Conservation (phyloP, 1,284 basidiomycete genomes). For the Peniophora sp. region DNA sequence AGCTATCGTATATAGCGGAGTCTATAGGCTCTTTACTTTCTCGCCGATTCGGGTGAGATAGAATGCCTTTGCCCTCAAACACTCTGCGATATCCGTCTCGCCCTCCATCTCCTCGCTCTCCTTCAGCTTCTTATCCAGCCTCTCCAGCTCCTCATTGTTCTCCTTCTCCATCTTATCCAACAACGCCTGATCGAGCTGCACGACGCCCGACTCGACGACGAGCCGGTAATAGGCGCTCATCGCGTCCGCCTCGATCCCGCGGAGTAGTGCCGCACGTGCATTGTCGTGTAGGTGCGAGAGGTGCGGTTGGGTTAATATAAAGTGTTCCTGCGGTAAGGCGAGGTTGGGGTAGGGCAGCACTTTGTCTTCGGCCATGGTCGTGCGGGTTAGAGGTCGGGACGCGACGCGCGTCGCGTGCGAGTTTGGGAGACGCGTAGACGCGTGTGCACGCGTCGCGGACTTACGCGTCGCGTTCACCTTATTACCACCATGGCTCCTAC, state of each 20-base stretch:
- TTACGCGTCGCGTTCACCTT: background rate
- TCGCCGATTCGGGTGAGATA: slow-evolving; percentile 90
- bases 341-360: slow-evolving; percentile 85
- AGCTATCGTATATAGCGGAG: background rate
- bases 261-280: slow-evolving; percentile 60
- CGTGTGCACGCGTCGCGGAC: background rate
- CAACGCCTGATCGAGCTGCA: slow-evolving; percentile 50
- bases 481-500: slow-evolving; percentile 20
- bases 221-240: slow-evolving; percentile 79
- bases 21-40: slow-evolving; percentile 46
- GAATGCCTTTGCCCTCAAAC: slow-evolving; percentile 78
- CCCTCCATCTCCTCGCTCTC: slow-evolving; percentile 90
- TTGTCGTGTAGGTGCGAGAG: slow-evolving; percentile 59
- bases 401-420: slow-evolving; percentile 23
- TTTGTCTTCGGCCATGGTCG: slow-evolving; percentile 83
- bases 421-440: background rate
- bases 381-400: slow-evolving; percentile 9
- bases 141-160: slow-evolving; percentile 72
- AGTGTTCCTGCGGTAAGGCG: slow-evolving; percentile 69
- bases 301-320: slow-evolving; percentile 58
- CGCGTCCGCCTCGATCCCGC: slow-evolving; percentile 81
- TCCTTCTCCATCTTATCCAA: slow-evolving; percentile 65
- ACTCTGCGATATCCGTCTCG: slow-evolving; percentile 89
- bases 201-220: slow-evolving; percentile 39
- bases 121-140: slow-evolving; percentile 72